Conservation (phyloP, 768 basidiomycete species). For the Pleurotus pulmonarius region DNA sequence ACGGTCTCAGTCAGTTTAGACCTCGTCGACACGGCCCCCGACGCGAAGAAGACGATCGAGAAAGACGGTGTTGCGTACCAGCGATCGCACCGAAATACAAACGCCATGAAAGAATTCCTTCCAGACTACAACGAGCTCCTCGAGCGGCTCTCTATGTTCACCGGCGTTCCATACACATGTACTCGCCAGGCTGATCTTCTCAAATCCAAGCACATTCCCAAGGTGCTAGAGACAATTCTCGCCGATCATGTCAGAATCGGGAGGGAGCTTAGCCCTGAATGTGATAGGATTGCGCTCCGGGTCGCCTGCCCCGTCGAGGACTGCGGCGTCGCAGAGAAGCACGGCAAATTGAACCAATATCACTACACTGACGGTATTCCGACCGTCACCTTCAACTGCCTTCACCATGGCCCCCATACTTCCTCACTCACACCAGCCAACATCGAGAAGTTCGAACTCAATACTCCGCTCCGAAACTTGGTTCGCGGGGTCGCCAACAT, state of each 20-base stretch:
- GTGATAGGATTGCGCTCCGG: slow-evolving; percentile 16
- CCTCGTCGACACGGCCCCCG: slow-evolving; percentile 26
- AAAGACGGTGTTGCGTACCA: slow-evolving; percentile 19
- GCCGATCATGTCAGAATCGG: slow-evolving; percentile 13
- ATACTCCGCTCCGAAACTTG: slow-evolving; percentile 25
- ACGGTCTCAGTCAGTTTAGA: slow-evolving; percentile 17
- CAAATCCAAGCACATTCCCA: slow-evolving; percentile 10
- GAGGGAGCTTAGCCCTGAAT: slow-evolving; percentile 12
- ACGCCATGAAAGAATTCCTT: slow-evolving; percentile 11
- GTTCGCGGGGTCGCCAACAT: slow-evolving; percentile 14
- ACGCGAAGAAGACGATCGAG: neutral
- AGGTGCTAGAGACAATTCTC: slow-evolving; percentile 14
- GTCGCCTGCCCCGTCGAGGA: slow-evolving; percentile 20
- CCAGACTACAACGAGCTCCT: slow-evolving; percentile 19
- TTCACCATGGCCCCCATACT: slow-evolving; percentile 20
- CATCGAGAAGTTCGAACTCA: slow-evolving; percentile 20
- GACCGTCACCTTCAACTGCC: slow-evolving; percentile 20
- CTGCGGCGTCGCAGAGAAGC: slow-evolving; percentile 22
- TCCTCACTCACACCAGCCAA: slow-evolving; percentile 12
- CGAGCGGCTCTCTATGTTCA: slow-evolving; percentile 10
- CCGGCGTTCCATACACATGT: slow-evolving; percentile 10
- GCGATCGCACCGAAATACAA: slow-evolving; percentile 19
- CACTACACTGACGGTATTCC: slow-evolving; percentile 14
- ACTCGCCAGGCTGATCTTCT: slow-evolving; percentile 16
- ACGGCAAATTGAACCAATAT: slow-evolving; percentile 14